Evolutionary conservation across 2,329 filamentous ascomycete genomes (phyloP), one percentile per base, ranked within the genome.

Genomic region (Knufia fluminis): DNA sequence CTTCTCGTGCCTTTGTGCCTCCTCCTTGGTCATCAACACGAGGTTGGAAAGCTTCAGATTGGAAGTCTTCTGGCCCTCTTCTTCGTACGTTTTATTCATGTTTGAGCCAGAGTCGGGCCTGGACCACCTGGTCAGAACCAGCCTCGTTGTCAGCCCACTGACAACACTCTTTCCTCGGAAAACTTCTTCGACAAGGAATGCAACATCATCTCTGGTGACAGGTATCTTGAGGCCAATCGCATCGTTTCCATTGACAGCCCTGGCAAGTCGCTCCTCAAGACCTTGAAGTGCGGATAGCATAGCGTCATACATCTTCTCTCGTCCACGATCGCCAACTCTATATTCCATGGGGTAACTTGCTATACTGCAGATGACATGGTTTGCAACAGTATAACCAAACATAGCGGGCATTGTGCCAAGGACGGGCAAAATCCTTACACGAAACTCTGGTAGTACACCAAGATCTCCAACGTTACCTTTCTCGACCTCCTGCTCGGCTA

Each of bases 341-440:
- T 94, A 89, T 42, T 85, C 78, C 43, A 66, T 66, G 0, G 92
- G 92, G 61, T 98, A 98, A 6, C 82, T 86, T 56, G 76, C 68
- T 41, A 97, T 78, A 51, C 81, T 79, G 49, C 94, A 76, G 56
- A 98, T 91, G 52, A 97, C 81, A 63, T 97, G 88, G 67, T 97
- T 98, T 3, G 92, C 92, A 7, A 86, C 80, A 0, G 85, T 86
- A 49, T 96, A 85, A 7, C 92, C 92, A 65, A 98, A 98, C 1
- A 97, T 83, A 2, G 92, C 91, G 0, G 92, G 92, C 90, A 98
- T 96, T 0, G 92, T 98, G 1, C 92, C 92, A 2, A 98, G 71
- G 0, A 98, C 92, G 0, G 92, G 92, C 7, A 98, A 69, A 50
- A 98, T 98, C n/a, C 92, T 78, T 8, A 95, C 87, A 20, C 92